Evolutionary conservation across 768 basidiomycete species (phyloP).

Genomic region (Termitomyces sp.): DNA sequence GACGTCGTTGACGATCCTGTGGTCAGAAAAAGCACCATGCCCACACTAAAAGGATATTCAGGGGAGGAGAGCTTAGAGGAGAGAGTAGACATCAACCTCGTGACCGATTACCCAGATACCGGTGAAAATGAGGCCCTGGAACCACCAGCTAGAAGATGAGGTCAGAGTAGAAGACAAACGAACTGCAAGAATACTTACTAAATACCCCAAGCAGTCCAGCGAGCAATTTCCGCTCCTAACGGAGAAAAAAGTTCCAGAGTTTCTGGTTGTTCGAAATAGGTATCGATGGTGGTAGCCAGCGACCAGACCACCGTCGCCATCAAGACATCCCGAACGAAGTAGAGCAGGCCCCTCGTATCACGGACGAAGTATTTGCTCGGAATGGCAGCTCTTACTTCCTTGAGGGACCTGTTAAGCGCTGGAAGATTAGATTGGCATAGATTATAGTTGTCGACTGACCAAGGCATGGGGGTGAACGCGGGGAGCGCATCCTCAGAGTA

Average conservation of each 20-base stretch:
- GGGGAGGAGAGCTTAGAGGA: not conserved
- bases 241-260: slow-evolving; percentile 25
- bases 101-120: slow-evolving; percentile 61
- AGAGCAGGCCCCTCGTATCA: slow-evolving; percentile 36
- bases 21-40: slow-evolving; percentile 52
- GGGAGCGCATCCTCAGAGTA: slow-evolving; percentile 40
- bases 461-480: slow-evolving; percentile 42
- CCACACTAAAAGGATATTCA: slow-evolving; percentile 38
- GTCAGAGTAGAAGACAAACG: not conserved
- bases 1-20: slow-evolving; percentile 44
- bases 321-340: slow-evolving; percentile 41
- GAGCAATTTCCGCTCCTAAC: slow-evolving; percentile 30
- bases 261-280: slow-evolving; percentile 27
- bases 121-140: slow-evolving; percentile 54
- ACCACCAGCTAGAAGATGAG: slow-evolving; percentile 46
- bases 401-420: slow-evolving; percentile 35
- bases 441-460: slow-evolving; percentile 21
- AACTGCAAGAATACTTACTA: slow-evolving; percentile 33
- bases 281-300: slow-evolving; percentile 41
- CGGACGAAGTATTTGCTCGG: slow-evolving; percentile 42
- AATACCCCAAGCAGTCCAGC: slow-evolving; percentile 41
- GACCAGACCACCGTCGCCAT: slow-evolving; percentile 41
- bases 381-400: slow-evolving; percentile 48
- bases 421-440: not conserved
- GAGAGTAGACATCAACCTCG: slow-evolving; percentile 31